Percentiles rank a stretch among this genome's conserved stretches.
These are phyloP conservation scores for Alternaria gansuensis DNA, from an alignment of 2,329 filamentous ascomycete species.

Conservation along the genomic window DNA sequence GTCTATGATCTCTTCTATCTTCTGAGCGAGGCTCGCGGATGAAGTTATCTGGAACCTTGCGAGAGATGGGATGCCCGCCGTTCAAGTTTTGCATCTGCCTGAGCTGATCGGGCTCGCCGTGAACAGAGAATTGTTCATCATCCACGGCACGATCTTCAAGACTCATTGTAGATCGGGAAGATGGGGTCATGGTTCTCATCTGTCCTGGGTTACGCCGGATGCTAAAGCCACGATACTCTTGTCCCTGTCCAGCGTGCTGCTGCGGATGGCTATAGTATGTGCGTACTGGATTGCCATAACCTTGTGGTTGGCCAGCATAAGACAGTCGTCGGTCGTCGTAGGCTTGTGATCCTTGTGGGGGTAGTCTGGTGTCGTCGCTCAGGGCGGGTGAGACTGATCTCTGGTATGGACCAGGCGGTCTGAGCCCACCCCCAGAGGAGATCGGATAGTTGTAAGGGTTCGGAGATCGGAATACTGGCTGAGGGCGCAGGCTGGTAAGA, in stretches of 20 bases:
- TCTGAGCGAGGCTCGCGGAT: conserved; percentile 4
- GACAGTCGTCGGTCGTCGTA: conserved; percentile 22
- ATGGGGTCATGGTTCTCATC: conserved; percentile 38
- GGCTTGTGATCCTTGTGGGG: conserved; percentile 30
- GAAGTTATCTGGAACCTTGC: conserved; percentile 2
- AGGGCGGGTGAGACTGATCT: conserved; percentile 56
- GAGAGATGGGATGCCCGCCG: conserved; percentile 25
- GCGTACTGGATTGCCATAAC: conserved; percentile 1
- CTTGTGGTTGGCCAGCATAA: conserved; percentile 12
- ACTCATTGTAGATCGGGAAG: conserved; percentile 28
- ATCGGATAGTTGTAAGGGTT: conserved; percentile 56
- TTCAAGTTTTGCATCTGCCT: conserved; percentile 19
- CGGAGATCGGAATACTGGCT: conserved; percentile 46
- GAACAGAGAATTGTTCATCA: background rate
- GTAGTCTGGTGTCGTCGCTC: conserved; percentile 51
- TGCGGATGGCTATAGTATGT: background rate
- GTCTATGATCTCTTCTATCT: conserved; percentile 5
- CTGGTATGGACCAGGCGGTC: conserved; percentile 55
- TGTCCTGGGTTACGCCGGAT: conserved; percentile 24
- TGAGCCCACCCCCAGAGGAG: conserved; percentile 22
- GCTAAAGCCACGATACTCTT: conserved; percentile 3
- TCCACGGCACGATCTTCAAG: conserved; percentile 29
- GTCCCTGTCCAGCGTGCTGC: conserved; percentile 9
- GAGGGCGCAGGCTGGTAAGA: conserved; percentile 56
- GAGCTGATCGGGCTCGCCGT: background rate